Base-by-base conservation (phyloP, 352 stramenopile species). In the Globisporangium middletonii region DNA sequence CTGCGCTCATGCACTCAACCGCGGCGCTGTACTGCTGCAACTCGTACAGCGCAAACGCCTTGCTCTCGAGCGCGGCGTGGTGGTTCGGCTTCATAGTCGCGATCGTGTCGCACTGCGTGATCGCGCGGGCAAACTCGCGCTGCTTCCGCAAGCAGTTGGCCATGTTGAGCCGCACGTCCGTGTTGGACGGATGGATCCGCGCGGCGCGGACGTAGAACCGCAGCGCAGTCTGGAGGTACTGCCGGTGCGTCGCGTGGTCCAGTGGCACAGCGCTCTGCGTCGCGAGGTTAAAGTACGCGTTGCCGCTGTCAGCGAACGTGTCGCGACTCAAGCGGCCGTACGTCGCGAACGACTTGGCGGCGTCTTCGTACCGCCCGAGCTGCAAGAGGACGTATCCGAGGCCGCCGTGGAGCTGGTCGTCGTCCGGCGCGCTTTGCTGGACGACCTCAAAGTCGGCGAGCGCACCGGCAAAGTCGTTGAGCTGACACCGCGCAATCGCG, bases 281-380 rank as follows among this genome's bases (percentile, higher is more conserved):
- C 9, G 67, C 82, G 53, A 92, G 59, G 55, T 83, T 92, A 26
- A 89, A 89, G 61, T 88, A 87, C 3, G 79, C 77, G 49, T 90
- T 92, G 46, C 77, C 82, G n/a, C 75, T 85, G 53, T 92, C 82
- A 0, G 71, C 72, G 46, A 82, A 86, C 6, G 79, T 89, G 46
- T 92, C 77, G 30, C 75, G 72, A 45, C 69, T 83, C 9, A 83
- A 52, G 0, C 78, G 69, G 13, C 81, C 79, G 57, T 87, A 87
- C 7, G 69, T 73, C 9, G 76, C 75, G 46, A 92, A 92, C 28
- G 75, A 74, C 23, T 63, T 72, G 2, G 79, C 79, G 8, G 82
- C 82, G 30, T 86, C 70, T 43, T 86, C 71, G 38, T 89, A 88
- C 27, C 76, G 68, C n/a, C 79, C 79, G 2, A 90, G 65, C 48